phyloP scores from a whole-genome alignment of 208 protist species.

The Leishmania martiniquensis region DNA sequence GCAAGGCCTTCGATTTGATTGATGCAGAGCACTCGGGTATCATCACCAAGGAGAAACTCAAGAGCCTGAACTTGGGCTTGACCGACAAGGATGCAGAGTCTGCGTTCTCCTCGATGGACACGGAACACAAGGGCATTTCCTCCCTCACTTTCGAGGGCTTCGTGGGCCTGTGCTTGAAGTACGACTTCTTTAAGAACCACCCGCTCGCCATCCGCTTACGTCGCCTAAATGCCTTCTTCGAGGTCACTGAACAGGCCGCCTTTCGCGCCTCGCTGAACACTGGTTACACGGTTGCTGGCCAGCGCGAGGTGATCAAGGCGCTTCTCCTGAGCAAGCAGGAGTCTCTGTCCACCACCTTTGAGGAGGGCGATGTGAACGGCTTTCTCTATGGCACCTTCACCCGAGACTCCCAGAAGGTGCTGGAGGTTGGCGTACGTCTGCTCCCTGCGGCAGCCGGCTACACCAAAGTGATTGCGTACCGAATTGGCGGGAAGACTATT shows the following conservation, averaged over 20 bases:
- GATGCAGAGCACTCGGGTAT: constrained; percentile 81
- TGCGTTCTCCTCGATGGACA: constrained; percentile 71
- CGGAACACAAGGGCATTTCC: constrained; percentile 38
- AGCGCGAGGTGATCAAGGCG: constrained; percentile 71
- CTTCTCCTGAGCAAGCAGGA: constrained; percentile 62
- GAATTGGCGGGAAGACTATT: constrained; percentile 80
- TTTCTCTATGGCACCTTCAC: constrained; percentile 77
- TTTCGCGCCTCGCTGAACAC: constrained; percentile 70
- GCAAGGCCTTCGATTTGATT: constrained; percentile 81
- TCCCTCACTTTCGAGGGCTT: constrained; percentile 86
- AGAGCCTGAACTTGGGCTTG: constrained; percentile 63
- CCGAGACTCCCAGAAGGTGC: constrained; percentile 48
- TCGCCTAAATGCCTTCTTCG: constrained; percentile 78
- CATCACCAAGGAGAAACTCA: constrained; percentile 79
- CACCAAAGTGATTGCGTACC: constrained; percentile 85
- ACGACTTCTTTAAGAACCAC: constrained; percentile 86
- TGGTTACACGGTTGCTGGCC: constrained; percentile 83
- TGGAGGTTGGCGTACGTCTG: constrained; percentile 78
- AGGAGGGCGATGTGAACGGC: constrained; percentile 55
- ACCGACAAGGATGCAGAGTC: constrained; percentile 63
- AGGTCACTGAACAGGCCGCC: constrained; percentile 63
- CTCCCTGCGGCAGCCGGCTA: constrained; percentile 68
- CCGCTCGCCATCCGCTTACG: constrained; percentile 76
- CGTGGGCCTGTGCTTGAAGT: constrained; percentile 68
- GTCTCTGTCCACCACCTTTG: constrained; percentile 64